These are phyloP conservation scores for Pyricularia pennisetigena DNA, from an alignment of 2,329 filamentous ascomycete genomes.

Conservation along the genomic window DNA sequence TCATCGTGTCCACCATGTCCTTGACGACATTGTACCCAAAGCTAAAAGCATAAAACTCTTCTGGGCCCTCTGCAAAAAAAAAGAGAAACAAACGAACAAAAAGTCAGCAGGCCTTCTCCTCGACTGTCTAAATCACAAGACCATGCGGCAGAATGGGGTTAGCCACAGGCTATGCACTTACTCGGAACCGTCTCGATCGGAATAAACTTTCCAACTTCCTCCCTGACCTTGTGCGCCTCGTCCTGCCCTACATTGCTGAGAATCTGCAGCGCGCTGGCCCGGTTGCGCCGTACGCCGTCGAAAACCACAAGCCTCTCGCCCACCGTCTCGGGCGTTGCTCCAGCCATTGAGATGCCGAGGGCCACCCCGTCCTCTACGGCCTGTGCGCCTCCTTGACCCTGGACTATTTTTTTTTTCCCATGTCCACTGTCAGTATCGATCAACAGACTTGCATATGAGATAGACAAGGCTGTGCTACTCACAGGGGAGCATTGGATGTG, in stretches of 20 bases:
- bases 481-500: slow-evolving; percentile 29
- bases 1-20: slow-evolving; percentile 1
- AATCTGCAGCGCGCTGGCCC: slow-evolving; percentile 22
- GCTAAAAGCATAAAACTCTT: not conserved
- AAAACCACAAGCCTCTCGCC: slow-evolving; percentile 16
- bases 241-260: slow-evolving; percentile 23
- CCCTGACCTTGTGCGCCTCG: slow-evolving; percentile 10
- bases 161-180: not conserved
- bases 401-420: slow-evolving; percentile 17
- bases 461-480: not conserved
- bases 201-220: slow-evolving; percentile 6
- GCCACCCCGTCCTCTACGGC: slow-evolving; percentile 22
- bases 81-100: not conserved
- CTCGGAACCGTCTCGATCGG: slow-evolving; percentile 7
- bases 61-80: not conserved
- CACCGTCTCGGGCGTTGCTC: slow-evolving; percentile 12
- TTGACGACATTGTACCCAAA: slow-evolving; percentile 2
- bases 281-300: slow-evolving; percentile 17
- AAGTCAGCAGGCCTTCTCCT: not conserved
- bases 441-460: not conserved
- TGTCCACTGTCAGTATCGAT: not conserved
- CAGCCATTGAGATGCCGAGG: slow-evolving; percentile 18
- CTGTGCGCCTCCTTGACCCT: slow-evolving; percentile 25
- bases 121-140: not conserved
- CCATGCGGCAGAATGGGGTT: not conserved